Evolutionary conservation across 1,284 basidiomycete genomes (phyloP).

Genomic region (Austroboletus novae-zelandiae): DNA sequence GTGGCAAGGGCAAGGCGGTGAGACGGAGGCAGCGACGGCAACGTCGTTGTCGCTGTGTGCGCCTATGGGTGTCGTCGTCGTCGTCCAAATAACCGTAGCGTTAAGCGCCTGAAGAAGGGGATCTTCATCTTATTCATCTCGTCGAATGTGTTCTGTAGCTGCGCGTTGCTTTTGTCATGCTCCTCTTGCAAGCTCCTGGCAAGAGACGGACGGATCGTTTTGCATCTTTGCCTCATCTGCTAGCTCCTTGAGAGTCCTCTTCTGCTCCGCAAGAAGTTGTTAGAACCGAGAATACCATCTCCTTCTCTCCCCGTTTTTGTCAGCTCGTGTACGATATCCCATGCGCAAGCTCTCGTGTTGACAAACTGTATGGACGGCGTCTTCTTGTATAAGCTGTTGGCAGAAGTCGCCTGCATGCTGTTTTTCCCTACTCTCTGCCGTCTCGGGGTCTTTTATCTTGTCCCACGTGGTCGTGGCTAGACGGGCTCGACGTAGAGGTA

Average conservation of each 20-base stretch:
- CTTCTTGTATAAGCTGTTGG: constrained; percentile 28
- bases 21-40: too few relatives aligned
- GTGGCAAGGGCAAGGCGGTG: too few relatives aligned
- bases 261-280: constrained; percentile 17
- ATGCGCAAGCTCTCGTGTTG: background rate
- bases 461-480: constrained; percentile 32
- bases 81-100: constrained; percentile 4
- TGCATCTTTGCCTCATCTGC: constrained; percentile 10
- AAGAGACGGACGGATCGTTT: constrained; percentile 5
- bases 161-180: constrained; percentile 1
- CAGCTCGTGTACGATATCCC: constrained; percentile 6
- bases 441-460: constrained; percentile 35
- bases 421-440: constrained; percentile 18
- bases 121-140: constrained; percentile 18
- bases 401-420: constrained; percentile 28
- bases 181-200: constrained; percentile 11
- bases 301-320: background rate
- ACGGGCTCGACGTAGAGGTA: constrained; percentile 24
- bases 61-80: too few relatives aligned
- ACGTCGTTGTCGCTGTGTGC: too few relatives aligned
- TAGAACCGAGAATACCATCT: constrained; percentile 13
- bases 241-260: constrained; percentile 7
- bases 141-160: constrained; percentile 15
- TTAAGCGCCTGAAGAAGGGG: constrained; percentile 13
- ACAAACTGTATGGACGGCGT: constrained; percentile 23